Evolutionary conservation across 352 stramenopile genomes (phyloP).

Genomic region (Aphanomyces invadans): DNA sequence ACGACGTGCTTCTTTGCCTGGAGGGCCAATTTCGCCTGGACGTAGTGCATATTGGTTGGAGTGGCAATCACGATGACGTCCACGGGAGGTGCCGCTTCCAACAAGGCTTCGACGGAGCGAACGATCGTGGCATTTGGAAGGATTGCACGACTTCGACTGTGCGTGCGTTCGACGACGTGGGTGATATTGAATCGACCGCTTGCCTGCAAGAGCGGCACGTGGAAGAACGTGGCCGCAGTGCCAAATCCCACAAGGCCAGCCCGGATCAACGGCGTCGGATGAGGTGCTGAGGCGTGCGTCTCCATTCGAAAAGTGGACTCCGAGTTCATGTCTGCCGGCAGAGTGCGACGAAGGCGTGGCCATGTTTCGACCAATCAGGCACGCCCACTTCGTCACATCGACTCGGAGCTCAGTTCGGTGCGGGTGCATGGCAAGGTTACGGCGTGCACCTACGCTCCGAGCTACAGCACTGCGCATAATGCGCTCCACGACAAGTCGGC

Average conservation of each 20-base stretch:
- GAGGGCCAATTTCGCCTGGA: constrained; percentile 60
- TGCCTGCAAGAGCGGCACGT: constrained; percentile 57
- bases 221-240: constrained; percentile 62
- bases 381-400: not conserved
- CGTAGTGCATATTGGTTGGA: constrained; percentile 63
- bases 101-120: constrained; percentile 60
- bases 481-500: no score
- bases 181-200: constrained; percentile 55
- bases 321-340: not conserved
- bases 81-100: constrained; percentile 36
- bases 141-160: constrained; percentile 46
- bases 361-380: not conserved
- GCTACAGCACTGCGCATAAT: no score
- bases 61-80: constrained; percentile 69
- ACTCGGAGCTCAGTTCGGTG: no score
- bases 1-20: constrained; percentile 66
- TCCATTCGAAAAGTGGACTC: not conserved
- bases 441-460: no score
- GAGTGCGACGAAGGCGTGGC: not conserved
- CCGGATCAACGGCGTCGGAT: not conserved
- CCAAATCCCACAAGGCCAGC: constrained; percentile 61
- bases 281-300: not conserved
- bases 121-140: constrained; percentile 45
- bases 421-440: no score
- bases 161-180: constrained; percentile 68